A percentile compares a stretch with the other conserved stretches of the same genome.
These are phyloP conservation scores for Phtheirospermum japonicum DNA, from an alignment of 257 asterid genomes.

Conservation along the genomic window DNA sequence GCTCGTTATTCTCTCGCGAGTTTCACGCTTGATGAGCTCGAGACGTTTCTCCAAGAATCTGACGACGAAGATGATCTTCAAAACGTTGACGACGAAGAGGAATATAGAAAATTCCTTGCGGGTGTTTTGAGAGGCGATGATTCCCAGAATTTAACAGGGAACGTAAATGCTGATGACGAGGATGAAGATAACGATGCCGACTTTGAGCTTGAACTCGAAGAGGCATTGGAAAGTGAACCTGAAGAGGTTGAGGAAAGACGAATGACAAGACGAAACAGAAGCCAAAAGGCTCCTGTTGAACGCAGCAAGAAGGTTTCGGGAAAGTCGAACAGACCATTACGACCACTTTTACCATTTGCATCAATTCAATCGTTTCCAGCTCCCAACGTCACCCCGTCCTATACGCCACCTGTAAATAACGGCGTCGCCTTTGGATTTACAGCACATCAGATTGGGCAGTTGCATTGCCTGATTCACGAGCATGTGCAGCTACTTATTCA, in stretches of 20 bases:
- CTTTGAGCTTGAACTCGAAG: slow-evolving; percentile 96
- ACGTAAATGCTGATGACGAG: slow-evolving; percentile 76
- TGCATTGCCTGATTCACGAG: slow-evolving; percentile 89
- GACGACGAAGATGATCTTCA: slow-evolving; percentile 95
- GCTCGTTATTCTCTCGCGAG: slow-evolving; percentile 96
- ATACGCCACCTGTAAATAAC: slow-evolving; percentile 45
- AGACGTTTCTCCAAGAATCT: slow-evolving; percentile 95
- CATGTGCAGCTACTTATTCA: slow-evolving; percentile 91
- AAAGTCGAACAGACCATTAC: slow-evolving; percentile 61
- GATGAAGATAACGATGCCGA: slow-evolving; percentile 99
- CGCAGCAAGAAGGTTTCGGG: slow-evolving; percentile 50
- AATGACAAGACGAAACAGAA: slow-evolving; percentile 64
- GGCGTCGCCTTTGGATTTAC: slow-evolving; percentile 70
- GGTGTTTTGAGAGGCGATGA: slow-evolving; percentile 80
- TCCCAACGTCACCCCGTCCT: slow-evolving; percentile 38
- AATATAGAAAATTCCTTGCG: slow-evolving; percentile 86
- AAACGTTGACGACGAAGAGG: slow-evolving; percentile 87
- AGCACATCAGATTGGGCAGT: slow-evolving; percentile 86
- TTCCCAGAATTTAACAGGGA: slow-evolving; percentile 48
- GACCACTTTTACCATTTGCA: slow-evolving; percentile 72
- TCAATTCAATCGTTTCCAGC: slow-evolving; percentile 47
- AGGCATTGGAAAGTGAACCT: slow-evolving; percentile 94
- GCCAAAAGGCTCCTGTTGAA: slow-evolving; percentile 48
- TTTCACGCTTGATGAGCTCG: slow-evolving; percentile 93
- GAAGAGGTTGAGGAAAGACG: slow-evolving; percentile 66